These are phyloP conservation scores for Xylaria sp. DNA, from an alignment of 2,329 filamentous ascomycete genomes.

Conservation along the genomic window DNA sequence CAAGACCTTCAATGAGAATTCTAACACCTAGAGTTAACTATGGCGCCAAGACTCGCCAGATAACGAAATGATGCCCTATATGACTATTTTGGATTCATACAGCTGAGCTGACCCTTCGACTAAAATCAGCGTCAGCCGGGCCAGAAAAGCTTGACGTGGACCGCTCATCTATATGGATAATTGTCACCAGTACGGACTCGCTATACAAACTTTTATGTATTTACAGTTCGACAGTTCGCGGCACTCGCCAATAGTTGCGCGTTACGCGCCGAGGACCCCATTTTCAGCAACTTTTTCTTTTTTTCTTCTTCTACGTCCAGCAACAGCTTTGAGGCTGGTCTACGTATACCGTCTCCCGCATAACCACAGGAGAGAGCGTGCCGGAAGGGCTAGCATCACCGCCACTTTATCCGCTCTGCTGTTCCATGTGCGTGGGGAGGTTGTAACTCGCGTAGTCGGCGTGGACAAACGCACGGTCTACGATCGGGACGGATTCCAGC, in stretches of 20 bases:
- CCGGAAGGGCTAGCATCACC: background rate
- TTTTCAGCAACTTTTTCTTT: background rate
- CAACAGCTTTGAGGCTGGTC: background rate
- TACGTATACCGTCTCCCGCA: background rate
- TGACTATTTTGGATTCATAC: background rate
- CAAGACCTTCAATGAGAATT: background rate
- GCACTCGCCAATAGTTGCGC: background rate
- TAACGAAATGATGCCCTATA: background rate
- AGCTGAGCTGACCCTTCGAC: background rate
- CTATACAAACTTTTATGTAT: background rate
- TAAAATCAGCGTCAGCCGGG: background rate
- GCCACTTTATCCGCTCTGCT: slow-evolving; percentile 41
- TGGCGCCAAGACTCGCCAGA: too few relatives aligned
- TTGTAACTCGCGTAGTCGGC: slow-evolving; percentile 72
- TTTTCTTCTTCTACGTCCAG: background rate
- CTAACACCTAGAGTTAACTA: background rate
- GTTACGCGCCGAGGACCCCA: background rate
- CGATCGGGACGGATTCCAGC: slow-evolving; percentile 82
- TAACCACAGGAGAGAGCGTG: background rate
- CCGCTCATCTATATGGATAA: background rate
- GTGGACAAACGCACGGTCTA: slow-evolving; percentile 77
- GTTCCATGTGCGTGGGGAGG: slow-evolving; percentile 67
- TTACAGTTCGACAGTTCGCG: background rate
- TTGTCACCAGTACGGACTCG: background rate
- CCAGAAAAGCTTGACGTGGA: background rate